These are phyloP conservation scores for Trypanosoma conorhini DNA, from an alignment of 208 protist species.

Conservation along the genomic window DNA sequence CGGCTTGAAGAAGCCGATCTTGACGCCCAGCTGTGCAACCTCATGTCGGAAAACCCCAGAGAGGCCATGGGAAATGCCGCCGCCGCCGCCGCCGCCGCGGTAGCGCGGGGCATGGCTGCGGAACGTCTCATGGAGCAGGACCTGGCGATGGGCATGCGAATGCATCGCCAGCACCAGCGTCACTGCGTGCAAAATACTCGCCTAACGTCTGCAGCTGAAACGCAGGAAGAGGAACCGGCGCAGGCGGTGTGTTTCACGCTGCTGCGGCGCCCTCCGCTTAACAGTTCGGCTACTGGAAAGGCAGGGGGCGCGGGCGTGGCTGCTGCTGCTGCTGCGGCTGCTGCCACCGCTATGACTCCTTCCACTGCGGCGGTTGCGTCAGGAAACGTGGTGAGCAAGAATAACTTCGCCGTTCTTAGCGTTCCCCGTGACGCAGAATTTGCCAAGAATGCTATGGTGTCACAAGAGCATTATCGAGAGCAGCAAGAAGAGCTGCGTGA, in stretches of 20 bases:
- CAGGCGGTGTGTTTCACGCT: constrained; percentile 17
- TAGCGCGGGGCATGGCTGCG: background rate
- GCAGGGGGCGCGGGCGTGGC: background rate
- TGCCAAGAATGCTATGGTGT: constrained; percentile 15
- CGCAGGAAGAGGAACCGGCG: background rate
- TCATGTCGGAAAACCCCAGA: constrained; percentile 20
- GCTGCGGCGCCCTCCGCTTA: constrained; percentile 11
- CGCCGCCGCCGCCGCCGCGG: background rate
- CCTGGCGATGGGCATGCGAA: constrained; percentile 17
- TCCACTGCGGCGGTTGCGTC: background rate
- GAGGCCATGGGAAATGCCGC: background rate
- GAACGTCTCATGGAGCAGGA: constrained; percentile 26
- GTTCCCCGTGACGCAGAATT: constrained; percentile 19
- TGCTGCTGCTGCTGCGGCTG: background rate
- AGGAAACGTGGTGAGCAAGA: background rate
- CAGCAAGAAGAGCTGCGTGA: constrained; percentile 27
- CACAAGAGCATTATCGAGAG: constrained; percentile 17
- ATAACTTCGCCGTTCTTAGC: constrained; percentile 1
- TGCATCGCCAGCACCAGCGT: constrained; percentile 22
- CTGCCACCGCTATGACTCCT: background rate
- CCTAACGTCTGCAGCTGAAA: background rate
- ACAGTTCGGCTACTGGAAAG: constrained; percentile 1
- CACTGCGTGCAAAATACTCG: background rate
- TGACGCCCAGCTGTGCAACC: constrained; percentile 20
- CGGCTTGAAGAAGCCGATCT: constrained; percentile 21